Conservation (phyloP, 208 protist species). For the Leptomonas seymouri region DNA sequence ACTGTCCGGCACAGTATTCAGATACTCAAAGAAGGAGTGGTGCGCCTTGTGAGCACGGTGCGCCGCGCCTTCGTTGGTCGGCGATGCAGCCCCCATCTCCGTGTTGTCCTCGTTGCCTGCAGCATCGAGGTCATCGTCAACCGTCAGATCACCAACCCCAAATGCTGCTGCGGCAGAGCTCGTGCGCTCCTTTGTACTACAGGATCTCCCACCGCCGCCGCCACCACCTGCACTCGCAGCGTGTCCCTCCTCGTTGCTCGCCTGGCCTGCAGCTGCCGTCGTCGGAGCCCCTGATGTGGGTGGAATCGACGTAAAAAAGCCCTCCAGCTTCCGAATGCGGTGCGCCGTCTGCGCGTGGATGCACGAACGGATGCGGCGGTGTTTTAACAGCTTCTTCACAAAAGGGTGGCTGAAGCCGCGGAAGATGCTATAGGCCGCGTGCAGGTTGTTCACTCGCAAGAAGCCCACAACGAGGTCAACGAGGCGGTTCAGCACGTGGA, state of each 20-base stretch:
- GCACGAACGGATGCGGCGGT: constrained; percentile 13
- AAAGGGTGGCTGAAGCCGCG: constrained; percentile 48
- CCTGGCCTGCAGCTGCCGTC: neutral
- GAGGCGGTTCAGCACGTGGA: constrained; percentile 30
- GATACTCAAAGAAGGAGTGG: constrained; percentile 45
- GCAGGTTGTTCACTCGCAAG: constrained; percentile 61
- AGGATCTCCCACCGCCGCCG: neutral
- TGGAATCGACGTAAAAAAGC: constrained; percentile 30
- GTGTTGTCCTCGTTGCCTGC: constrained; percentile 1
- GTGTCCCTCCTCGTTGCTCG: neutral
- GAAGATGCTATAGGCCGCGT: constrained; percentile 50
- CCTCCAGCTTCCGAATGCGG: constrained; percentile 32
- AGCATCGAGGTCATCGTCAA: constrained; percentile 12
- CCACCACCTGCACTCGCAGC: neutral
- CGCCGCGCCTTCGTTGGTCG: neutral
- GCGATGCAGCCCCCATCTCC: neutral
- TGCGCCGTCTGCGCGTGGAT: constrained; percentile 28
- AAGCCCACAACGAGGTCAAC: constrained; percentile 60
- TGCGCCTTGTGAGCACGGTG: constrained; percentile 2
- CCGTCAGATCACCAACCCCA: neutral
- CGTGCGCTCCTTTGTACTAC: neutral
- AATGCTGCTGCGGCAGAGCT: constrained; percentile 5
- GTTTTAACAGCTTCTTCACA: constrained; percentile 31
- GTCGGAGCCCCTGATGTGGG: neutral
- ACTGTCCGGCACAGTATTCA: constrained; percentile 46